Evolutionary conservation across 768 basidiomycete genomes (phyloP).

Genomic region (Pseudohyphozyma bogoriensis): DNA sequence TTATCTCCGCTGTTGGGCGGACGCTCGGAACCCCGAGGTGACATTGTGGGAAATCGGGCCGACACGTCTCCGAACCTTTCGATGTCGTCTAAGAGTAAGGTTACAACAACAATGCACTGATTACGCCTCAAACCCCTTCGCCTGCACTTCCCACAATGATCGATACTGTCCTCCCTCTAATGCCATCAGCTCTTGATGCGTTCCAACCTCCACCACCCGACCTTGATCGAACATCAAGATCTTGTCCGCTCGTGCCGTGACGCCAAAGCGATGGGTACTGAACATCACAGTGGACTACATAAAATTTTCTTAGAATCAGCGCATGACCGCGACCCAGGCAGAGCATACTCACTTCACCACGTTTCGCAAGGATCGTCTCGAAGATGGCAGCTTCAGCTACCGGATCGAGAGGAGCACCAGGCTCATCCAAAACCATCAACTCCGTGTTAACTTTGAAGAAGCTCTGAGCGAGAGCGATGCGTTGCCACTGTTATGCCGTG

Average conservation of each 20-base stretch:
- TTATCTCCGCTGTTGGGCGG: too few species aligned
- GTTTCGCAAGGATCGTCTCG: conserved; percentile 3
- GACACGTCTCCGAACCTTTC: too few species aligned
- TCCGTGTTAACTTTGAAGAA: not conserved
- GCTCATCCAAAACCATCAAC: conserved; percentile 1
- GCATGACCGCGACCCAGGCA: not conserved
- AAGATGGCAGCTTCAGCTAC: conserved; percentile 12
- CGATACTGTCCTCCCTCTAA: conserved; percentile 5
- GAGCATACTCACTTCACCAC: not conserved
- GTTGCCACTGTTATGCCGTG: conserved; percentile 7
- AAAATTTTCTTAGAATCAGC: not conserved
- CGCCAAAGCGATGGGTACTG: conserved; percentile 11
- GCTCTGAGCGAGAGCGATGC: not conserved
- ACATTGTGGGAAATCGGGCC: too few species aligned
- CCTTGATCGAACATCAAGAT: conserved; percentile 11
- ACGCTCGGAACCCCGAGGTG: too few species aligned
- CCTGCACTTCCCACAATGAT: not conserved
- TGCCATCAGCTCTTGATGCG: conserved; percentile 16
- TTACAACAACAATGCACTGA: too few species aligned
- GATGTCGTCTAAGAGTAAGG: too few species aligned
- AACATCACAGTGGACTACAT: conserved; percentile 9
- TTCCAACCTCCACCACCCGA: conserved; percentile 13
- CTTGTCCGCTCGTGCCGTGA: conserved; percentile 3
- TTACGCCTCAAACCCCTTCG: not conserved
- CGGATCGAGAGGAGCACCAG: conserved; percentile 12